Evolutionary conservation across 2,329 filamentous ascomycete species (phyloP), one percentile per base, ranked within the genome.

Genomic region (Helminthosporium solani): DNA sequence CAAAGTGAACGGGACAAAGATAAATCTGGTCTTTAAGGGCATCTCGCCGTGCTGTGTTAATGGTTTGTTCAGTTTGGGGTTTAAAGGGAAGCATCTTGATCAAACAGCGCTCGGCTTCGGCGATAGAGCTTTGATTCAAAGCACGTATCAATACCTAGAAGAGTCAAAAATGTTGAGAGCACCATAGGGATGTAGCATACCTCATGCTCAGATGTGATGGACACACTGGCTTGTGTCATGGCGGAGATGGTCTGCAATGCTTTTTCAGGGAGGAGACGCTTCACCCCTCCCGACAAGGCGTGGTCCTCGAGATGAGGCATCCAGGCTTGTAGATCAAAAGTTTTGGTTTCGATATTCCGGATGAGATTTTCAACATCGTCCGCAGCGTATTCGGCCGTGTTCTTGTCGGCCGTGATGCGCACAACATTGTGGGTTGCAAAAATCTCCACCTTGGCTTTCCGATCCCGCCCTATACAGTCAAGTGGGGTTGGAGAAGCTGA

Each of bases 391-490:
- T 69, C 65, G 12, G 67, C 64, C 19, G 57, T 66, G 36, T 44
- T 64, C 37, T 68, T 70, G 43, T 68, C 62, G 23, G 67, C 67
- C 7, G 63, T 71, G 25, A 72, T 68, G 16, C 68, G 64, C 9
- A 72, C 41, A 15, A 68, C 50, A 28, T 52, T 54, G 28, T 64
- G 52, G 3, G 49, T 43, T 27, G 47, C 42, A 28, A 60, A 53
- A 14, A 66, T 48, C 30, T 71, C 61, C 8, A 70, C 41, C 25
- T 57, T 70, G 19, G 56, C 66, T 25, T 55, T 63, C 12, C 68
- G 57, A 18, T 42, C 38, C n/a, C 39, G 39, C 18, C 60, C 56
- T 16, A 72, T 63, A 7, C 49, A 49, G 33, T 68, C 60, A 7
- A 72, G 51, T 7, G 47, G 37, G 3, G 52, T 61, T 15, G 59